phyloP scores from a whole-genome alignment of 2,329 filamentous ascomycete species.

The Teratosphaeriaceae sp. region DNA sequence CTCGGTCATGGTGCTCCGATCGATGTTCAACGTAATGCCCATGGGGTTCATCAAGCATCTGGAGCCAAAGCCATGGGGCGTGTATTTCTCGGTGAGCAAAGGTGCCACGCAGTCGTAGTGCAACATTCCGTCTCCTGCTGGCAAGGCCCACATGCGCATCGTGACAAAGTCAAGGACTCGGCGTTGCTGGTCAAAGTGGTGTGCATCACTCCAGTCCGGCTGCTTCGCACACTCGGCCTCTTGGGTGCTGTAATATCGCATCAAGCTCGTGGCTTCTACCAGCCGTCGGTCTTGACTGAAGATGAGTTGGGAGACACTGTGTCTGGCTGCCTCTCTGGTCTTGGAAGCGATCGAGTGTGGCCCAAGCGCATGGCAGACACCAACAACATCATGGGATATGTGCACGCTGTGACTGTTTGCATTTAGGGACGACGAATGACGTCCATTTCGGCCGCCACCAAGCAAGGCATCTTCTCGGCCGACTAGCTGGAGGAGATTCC shows the following conservation, averaged over 20 bases:
- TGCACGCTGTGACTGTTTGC: slow-evolving; percentile 4
- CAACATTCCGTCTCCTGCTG: slow-evolving; percentile 77
- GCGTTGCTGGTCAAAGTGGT: slow-evolving; percentile 88
- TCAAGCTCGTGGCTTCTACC: slow-evolving; percentile 72
- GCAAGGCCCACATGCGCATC: slow-evolving; percentile 79
- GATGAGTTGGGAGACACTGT: slow-evolving; percentile 74
- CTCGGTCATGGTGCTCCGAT: slow-evolving; percentile 80
- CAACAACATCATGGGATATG: slow-evolving; percentile 59
- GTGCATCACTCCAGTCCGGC: slow-evolving; percentile 74
- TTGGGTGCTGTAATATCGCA: slow-evolving; percentile 79
- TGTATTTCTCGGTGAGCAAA: slow-evolving; percentile 84
- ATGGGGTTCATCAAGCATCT: slow-evolving; percentile 87
- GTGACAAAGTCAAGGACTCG: slow-evolving; percentile 81
- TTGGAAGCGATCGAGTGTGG: slow-evolving; percentile 63
- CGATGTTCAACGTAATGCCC: slow-evolving; percentile 88
- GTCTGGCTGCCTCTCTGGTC: slow-evolving; percentile 68
- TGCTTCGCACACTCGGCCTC: slow-evolving; percentile 70
- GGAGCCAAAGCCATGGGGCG: slow-evolving; percentile 83
- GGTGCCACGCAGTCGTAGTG: slow-evolving; percentile 84
- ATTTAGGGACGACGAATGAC: slow-evolving; percentile 27
- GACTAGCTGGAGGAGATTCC: slow-evolving; percentile 64
- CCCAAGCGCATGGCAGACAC: slow-evolving; percentile 65
- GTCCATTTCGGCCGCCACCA: neutral
- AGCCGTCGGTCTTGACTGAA: slow-evolving; percentile 89
- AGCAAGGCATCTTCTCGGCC: slow-evolving; percentile 66